Conservation (phyloP, 306 rosid species). For the Cicer chorassanicum region DNA sequence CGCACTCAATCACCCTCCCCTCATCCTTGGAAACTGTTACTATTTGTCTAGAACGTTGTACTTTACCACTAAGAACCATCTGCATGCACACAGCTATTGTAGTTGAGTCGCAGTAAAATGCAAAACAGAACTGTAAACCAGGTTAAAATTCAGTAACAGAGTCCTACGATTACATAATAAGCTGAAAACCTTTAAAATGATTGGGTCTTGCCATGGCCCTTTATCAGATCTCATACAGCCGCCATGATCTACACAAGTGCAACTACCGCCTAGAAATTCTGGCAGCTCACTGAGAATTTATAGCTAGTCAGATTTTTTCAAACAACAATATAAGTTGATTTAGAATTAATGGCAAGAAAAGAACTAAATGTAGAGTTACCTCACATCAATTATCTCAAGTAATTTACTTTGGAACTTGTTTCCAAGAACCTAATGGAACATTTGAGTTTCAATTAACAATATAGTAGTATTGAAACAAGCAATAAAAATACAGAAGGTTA, state of each 20-base stretch:
- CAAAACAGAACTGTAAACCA: conserved; percentile 15
- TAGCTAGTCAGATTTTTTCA: conserved; percentile 34
- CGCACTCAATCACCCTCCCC: conserved; percentile 60
- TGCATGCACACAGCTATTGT: conserved; percentile 46
- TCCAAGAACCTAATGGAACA: conserved; percentile 72
- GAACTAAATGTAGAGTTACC: conserved; percentile 53
- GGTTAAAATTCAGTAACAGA: conserved; percentile 4
- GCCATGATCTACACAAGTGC: conserved; percentile 72
- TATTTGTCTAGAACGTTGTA: conserved; percentile 60
- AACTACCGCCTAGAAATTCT: conserved; percentile 79
- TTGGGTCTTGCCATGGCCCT: conserved; percentile 90
- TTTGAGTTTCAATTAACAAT: conserved; percentile 39
- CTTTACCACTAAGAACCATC: conserved; percentile 77
- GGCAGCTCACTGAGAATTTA: conserved; percentile 77
- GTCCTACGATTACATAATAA: conserved; percentile 24
- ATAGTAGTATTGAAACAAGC: not conserved
- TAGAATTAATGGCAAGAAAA: conserved; percentile 25
- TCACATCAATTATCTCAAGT: conserved; percentile 75
- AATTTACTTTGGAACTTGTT: conserved; percentile 73
- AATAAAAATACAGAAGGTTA: conserved; percentile 20
- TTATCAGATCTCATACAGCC: conserved; percentile 84
- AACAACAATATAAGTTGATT: conserved; percentile 20
- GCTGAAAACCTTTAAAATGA: conserved; percentile 67
- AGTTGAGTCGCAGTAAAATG: conserved; percentile 40
- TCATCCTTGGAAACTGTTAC: conserved; percentile 59